Percentiles rank a stretch among this genome's conserved stretches.
Evolutionary conservation across 148 eudicot genomes (phyloP).

Genomic region (Mesembryanthemum crystallinum): DNA sequence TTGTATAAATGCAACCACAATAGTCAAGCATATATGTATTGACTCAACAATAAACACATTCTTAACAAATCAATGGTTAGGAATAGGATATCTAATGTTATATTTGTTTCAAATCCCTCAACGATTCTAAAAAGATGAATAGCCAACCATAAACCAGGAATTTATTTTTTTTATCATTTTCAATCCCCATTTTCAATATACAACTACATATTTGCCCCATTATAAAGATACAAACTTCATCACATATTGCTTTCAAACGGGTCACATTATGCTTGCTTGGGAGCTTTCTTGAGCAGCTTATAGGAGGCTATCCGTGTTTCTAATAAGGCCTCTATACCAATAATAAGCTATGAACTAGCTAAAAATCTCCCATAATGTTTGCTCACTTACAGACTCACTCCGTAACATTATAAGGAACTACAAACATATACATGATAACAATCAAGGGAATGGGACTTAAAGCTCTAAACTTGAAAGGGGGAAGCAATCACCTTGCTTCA

Average conservation of each 20-base stretch:
- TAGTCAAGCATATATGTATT: not conserved
- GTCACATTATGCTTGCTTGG: not conserved
- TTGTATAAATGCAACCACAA: not conserved
- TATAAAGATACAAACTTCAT: not conserved
- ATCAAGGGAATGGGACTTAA: not conserved
- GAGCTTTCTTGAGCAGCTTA: not conserved
- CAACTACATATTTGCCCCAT: not conserved
- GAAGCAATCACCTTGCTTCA: conserved; percentile 45
- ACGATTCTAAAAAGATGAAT: not conserved
- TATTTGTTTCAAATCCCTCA: not conserved
- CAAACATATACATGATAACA: not conserved
- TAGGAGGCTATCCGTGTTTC: not conserved
- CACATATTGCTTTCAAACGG: not conserved
- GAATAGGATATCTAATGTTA: not conserved
- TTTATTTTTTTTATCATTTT: not conserved
- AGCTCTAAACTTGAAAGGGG: not conserved
- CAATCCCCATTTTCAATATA: not conserved
- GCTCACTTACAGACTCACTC: too few relatives aligned
- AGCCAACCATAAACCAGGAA: not conserved
- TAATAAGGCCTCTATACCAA: not conserved
- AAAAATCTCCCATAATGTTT: not conserved
- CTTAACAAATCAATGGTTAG: not conserved
- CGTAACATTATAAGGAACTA: not conserved
- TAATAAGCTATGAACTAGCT: not conserved
- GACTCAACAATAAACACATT: not conserved